Evolutionary conservation across 192 early-diverging fungal species (phyloP), one percentile per base, ranked within the genome.

Genomic region (Entomortierella parvispora): DNA sequence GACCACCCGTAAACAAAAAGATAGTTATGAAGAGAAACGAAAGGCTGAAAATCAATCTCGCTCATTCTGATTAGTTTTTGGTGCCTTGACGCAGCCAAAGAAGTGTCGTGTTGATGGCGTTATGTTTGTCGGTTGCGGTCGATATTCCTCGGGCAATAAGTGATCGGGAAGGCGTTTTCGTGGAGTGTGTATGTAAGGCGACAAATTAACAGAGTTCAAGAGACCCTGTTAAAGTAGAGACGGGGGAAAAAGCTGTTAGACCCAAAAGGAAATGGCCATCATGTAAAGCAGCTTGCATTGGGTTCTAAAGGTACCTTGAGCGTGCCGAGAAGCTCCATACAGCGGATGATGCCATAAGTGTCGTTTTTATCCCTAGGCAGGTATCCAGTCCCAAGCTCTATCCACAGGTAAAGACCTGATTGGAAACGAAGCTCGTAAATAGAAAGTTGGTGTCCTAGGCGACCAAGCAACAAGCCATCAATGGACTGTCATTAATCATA

Each of bases 81-180:
- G n/a, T 67, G 43, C 54, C 65, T 67, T 58, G 4, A 67, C 32
- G 55, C 65, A 58, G 28, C 66, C 56, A 69, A 62, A 69, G 68
- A 69, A 69, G 58, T 29, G 51, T 47, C 68, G 58, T 47, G 58
- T 55, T 22, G 58, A 69, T 37, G 58, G 68, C 28, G 58, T 26
- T n/a, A 62, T 71, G 54, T 71, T 71, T 0, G 45, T 71, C 57
- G 52, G 53, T 44, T 71, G 68, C 9, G 60, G 60, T 57, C 53
- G 53, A 62, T 62, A 20, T 45, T 62, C 42, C 49, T 70, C 60
- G 48, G 59, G 60, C 23, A 70, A 50, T 2, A 62, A 43, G 37
- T 62, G 60, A 34, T 62, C 60, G 0, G 60, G 60, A 56, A 57
- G 52, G 32, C 68, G 60, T 31, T 26, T 50, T 57, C 59, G 68